These are phyloP conservation scores for Crassisporium funariophilum DNA, from an alignment of 768 basidiomycete genomes.

Conservation along the genomic window DNA sequence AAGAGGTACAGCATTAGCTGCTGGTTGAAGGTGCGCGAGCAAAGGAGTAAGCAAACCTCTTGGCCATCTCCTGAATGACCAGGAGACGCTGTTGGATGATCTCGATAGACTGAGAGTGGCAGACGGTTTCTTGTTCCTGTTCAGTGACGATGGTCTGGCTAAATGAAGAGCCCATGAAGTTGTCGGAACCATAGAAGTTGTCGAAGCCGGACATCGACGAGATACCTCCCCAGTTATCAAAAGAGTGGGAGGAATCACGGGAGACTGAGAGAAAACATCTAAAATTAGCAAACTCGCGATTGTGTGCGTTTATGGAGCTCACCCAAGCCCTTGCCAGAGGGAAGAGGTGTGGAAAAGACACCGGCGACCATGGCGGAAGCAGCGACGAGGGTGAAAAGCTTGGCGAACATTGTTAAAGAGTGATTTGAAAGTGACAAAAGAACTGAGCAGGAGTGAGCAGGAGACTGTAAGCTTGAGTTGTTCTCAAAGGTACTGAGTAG, in stretches of 20 bases:
- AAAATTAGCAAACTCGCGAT: too few species aligned
- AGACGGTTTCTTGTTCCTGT: constrained; percentile 39
- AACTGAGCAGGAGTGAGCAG: constrained; percentile 14
- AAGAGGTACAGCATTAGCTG: neutral
- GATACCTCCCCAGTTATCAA: constrained; percentile 42
- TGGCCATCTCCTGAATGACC: constrained; percentile 47
- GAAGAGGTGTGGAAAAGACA: constrained; percentile 27
- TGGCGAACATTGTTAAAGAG: constrained; percentile 39
- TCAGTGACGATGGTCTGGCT: constrained; percentile 28
- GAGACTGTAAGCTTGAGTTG: neutral
- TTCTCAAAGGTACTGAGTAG: neutral
- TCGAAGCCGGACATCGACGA: constrained; percentile 41
- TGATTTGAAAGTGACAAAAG: constrained; percentile 18
- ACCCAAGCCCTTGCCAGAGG: too few species aligned
- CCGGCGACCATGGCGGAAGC: constrained; percentile 32
- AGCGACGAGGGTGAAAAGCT: constrained; percentile 30
- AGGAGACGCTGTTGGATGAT: constrained; percentile 51
- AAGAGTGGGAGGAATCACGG: constrained; percentile 20
- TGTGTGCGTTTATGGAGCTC: too few species aligned
- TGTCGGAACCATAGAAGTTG: constrained; percentile 46
- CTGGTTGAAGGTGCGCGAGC: neutral
- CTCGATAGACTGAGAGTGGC: constrained; percentile 37
- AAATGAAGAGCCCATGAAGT: constrained; percentile 40
- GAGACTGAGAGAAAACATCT: too few species aligned
- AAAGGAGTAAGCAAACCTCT: constrained; percentile 30